Conservation (phyloP, 108 stramenopile species). For the Skeletonema marinoi region DNA sequence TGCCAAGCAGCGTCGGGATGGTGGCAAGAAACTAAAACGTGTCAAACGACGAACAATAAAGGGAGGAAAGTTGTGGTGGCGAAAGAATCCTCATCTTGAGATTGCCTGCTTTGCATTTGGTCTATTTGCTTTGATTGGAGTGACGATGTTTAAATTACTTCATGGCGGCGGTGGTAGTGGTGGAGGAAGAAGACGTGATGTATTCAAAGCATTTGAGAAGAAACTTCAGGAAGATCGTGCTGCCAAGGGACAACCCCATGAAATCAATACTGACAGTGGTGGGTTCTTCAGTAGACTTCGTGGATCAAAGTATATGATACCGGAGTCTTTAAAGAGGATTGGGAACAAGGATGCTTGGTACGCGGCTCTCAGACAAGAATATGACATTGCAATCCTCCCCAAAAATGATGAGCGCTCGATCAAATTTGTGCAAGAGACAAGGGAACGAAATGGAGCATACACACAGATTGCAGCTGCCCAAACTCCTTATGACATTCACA, state of each 20-base stretch:
- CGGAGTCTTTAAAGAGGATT: constrained; percentile 59
- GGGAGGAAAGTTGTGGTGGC: background rate
- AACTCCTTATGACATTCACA: constrained; percentile 63
- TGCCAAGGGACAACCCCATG: background rate
- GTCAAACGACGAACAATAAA: constrained; percentile 1
- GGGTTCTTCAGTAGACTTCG: constrained; percentile 19
- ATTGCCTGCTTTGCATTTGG: constrained; percentile 20
- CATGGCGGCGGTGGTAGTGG: background rate
- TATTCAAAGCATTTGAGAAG: background rate
- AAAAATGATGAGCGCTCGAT: constrained; percentile 47
- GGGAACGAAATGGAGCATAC: constrained; percentile 19
- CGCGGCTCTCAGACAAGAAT: constrained; percentile 54
- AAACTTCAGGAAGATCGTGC: background rate
- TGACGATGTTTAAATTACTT: constrained; percentile 11
- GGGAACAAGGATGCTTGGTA: constrained; percentile 65
- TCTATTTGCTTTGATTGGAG: constrained; percentile 21
- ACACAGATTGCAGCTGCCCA: constrained; percentile 15
- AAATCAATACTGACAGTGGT: background rate
- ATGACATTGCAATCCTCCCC: constrained; percentile 54
- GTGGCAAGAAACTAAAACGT: constrained; percentile 4
- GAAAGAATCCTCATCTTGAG: constrained; percentile 2
- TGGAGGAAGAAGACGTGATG: background rate
- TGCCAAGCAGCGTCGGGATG: constrained; percentile 20
- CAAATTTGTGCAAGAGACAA: constrained; percentile 15
- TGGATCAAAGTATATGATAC: constrained; percentile 50